Base-by-base conservation (phyloP, 1,139 yeast species). In the Lodderomyces oxycetoniae region DNA sequence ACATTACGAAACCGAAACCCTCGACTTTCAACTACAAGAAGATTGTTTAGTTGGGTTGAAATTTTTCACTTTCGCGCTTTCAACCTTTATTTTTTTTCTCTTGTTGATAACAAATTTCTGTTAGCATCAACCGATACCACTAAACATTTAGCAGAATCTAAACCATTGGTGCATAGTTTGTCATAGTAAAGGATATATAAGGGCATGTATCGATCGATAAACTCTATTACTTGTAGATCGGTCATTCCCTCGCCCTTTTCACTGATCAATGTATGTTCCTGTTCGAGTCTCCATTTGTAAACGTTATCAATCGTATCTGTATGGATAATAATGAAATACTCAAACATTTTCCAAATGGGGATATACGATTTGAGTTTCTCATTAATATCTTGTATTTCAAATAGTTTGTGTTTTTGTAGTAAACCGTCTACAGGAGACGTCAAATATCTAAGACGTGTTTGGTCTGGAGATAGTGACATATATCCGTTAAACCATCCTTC, bases 401-500 rank as follows among this genome's bases (percentile, higher is more conserved):
- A 50, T 31, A 61, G 34, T 12, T 37, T 44, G 39, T 57, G 53
- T 6, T 43, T 41, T 28, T 52, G 58, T 13, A 64, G 44, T 1
- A 46, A 42, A 2, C 52, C 45, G 14, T 49, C 44, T 3, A 44
- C 34, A 10, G 48, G 51, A 5, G 52, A 32, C 2, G 48, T 36
- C 4, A 55, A 41, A 40, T 60, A 62, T 26, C 41, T 48, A 5
- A 49, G 14, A 9, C 45, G 41, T 9, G 63, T 36, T 34, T 45
- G 47, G 17, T 50, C 51, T 4, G 30, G 33, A 17, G 48, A 53
- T 11, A 64, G 46, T 2, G 89, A 71, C 22, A 52, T 46, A 54
- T 77, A 89, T 2, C 97, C 97, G 17, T 79, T 74, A 57, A 89
- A 87, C 98, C 98, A 91, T 2, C 98, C 98, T 59, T 91, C 98